Evolutionary conservation across 2,329 filamentous ascomycete species (phyloP).

Genomic region (Camillea tinctor): DNA sequence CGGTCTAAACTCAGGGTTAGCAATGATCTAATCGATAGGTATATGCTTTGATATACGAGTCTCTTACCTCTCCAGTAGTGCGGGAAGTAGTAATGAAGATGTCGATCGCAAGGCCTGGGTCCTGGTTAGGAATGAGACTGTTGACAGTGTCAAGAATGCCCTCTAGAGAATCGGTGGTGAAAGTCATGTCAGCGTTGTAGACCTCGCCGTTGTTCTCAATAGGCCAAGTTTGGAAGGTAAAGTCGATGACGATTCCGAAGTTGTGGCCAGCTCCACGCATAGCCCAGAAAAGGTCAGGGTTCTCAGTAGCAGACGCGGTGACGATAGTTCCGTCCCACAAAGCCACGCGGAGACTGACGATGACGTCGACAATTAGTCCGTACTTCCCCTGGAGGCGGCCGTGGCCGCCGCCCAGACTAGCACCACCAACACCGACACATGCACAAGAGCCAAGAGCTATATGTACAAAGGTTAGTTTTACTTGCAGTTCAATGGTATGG

Average conservation of each 20-base stretch:
- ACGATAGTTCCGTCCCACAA: constrained; percentile 37
- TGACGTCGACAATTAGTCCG: constrained; percentile 41
- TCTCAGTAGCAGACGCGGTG: constrained; percentile 25
- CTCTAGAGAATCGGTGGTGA: constrained; percentile 9
- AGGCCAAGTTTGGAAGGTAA: constrained; percentile 10
- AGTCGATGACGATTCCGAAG: constrained; percentile 35
- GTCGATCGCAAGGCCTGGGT: constrained; percentile 8
- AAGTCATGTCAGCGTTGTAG: constrained; percentile 14
- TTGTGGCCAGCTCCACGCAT: constrained; percentile 46
- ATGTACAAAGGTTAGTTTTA: neutral
- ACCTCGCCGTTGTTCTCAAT: constrained; percentile 4
- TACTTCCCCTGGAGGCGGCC: constrained; percentile 42
- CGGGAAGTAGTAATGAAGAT: constrained; percentile 3
- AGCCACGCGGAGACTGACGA: constrained; percentile 39
- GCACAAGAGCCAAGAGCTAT: constrained; percentile 6
- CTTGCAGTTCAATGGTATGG: neutral
- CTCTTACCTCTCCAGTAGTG: constrained; percentile 2
- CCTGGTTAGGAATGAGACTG: constrained; percentile 9
- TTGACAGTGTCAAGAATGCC: constrained; percentile 6
- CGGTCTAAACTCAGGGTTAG: constrained; percentile 6
- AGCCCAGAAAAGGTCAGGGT: constrained; percentile 44
- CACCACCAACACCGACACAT: constrained; percentile 9
- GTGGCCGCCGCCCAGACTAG: constrained; percentile 43
- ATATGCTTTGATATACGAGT: neutral
- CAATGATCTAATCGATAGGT: neutral